Base-by-base conservation (phyloP, 768 basidiomycete species). In the Pholiota conissans region DNA sequence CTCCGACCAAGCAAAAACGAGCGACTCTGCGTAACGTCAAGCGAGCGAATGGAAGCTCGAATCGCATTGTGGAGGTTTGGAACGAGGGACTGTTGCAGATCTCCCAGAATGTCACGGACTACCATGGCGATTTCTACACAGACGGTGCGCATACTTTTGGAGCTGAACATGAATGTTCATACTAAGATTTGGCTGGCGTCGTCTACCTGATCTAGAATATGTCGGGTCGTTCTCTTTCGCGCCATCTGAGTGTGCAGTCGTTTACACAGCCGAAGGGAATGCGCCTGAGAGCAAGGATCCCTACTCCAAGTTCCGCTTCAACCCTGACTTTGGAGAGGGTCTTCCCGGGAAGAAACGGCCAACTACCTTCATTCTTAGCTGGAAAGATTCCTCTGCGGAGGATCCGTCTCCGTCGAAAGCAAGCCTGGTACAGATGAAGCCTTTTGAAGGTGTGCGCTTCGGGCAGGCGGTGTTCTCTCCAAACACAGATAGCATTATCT, bases 31-130 rank as follows among this genome's bases (percentile, higher is more conserved):
- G 80, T 6, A 73, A 74, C 58, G 57, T 58, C 1, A 73, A 73
- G 50, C 49, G 56, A 18, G 74, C 75, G 28, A 61, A 66, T 2
- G 30, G 66, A 0, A 69, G 69, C 2, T 74, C 78, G 58, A 82
- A 76, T 59, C 76, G 85, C 30, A 81, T 75, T 52, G 77, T 89
- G 0, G 88, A 90, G 66, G 70, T 90, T 13, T 89, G 86, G 85
- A 63, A 68, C 0, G 75, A 73, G 0, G 71, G 76, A 27, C 61
- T 67, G 8, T 66, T 85, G 1, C 76, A 81, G 49, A 73, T 71
- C 0, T 79, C 77, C 0, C 63, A 80, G 28, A 84, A 89, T 32
- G 85, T 89, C 16, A 82, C 85, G 1, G 78, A 83, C 26, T 63
- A 64, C 3, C 86, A 89, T 57, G 83, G 79, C 0, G 74, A 77